These are phyloP conservation scores for Malus hybrid DNA, from an alignment of 331 rosid species.

Conservation along the genomic window DNA sequence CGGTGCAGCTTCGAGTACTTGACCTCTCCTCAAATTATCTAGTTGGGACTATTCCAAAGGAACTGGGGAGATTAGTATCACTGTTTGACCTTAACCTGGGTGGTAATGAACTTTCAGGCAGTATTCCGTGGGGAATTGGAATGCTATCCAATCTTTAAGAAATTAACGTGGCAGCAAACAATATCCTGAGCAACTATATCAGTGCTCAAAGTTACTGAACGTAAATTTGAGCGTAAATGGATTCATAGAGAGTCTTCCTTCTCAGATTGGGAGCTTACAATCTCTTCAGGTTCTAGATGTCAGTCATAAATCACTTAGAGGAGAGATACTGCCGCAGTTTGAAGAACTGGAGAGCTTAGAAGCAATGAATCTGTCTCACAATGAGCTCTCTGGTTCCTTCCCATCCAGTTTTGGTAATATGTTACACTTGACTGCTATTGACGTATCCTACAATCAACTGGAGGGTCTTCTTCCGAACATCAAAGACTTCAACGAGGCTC, in stretches of 20 bases:
- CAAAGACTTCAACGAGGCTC: slow-evolving; percentile 10
- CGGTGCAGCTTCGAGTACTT: background rate
- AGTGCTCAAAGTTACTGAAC: background rate
- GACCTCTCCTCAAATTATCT: background rate
- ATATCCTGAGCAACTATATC: background rate
- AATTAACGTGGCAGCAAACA: background rate
- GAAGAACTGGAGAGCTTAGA: slow-evolving; percentile 1
- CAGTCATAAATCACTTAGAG: background rate
- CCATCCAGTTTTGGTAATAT: slow-evolving; percentile 3
- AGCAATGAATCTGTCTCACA: slow-evolving; percentile 11
- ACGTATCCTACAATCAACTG: slow-evolving; percentile 7
- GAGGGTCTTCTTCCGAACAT: slow-evolving; percentile 11
- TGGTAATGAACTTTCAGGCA: background rate
- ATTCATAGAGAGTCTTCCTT: background rate
- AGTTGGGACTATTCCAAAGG: background rate
- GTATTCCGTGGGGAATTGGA: background rate
- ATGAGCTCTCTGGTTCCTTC: slow-evolving; percentile 13
- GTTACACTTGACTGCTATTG: slow-evolving; percentile 7
- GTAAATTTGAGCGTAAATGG: background rate
- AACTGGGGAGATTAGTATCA: background rate
- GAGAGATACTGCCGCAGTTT: background rate
- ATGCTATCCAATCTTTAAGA: background rate
- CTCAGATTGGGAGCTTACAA: background rate
- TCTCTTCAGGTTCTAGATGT: slow-evolving; percentile 10
- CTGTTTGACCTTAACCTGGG: background rate